Evolutionary conservation across 2,329 filamentous ascomycete species (phyloP).

Genomic region (Rutstroemia sp.): DNA sequence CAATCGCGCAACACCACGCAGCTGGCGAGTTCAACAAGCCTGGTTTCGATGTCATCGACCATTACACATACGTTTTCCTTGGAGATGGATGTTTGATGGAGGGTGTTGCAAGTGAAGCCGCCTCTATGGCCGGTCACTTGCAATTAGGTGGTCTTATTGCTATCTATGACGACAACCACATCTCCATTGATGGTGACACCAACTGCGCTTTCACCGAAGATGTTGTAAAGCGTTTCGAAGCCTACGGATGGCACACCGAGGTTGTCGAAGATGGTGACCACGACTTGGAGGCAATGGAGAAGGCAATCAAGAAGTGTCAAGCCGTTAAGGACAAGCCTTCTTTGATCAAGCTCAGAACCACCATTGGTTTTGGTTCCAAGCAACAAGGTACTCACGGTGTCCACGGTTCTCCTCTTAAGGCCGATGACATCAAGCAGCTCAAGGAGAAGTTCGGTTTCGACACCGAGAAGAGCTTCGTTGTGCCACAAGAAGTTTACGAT

Average conservation of each 20-base stretch:
- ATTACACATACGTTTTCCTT: slow-evolving; percentile 96
- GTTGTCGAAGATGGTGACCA: slow-evolving; percentile 81
- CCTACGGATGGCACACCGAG: slow-evolving; percentile 93
- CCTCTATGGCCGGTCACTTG: slow-evolving; percentile 87
- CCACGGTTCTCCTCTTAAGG: slow-evolving; percentile 92
- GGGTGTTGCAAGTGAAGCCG: slow-evolving; percentile 90
- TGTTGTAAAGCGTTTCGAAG: slow-evolving; percentile 86
- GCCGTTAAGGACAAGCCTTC: slow-evolving; percentile 92
- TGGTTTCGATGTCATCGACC: slow-evolving; percentile 82
- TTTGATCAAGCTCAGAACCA: slow-evolving; percentile 93
- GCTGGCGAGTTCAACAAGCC: slow-evolving; percentile 94
- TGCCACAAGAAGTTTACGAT: slow-evolving; percentile 93
- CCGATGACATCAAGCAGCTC: slow-evolving; percentile 85
- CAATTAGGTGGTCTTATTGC: slow-evolving; percentile 96
- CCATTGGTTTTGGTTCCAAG: slow-evolving; percentile 92
- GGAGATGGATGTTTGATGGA: slow-evolving; percentile 99
- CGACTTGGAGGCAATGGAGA: slow-evolving; percentile 82
- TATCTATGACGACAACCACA: slow-evolving; percentile 98
- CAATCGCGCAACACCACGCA: slow-evolving; percentile 90
- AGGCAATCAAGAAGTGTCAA: slow-evolving; percentile 77
- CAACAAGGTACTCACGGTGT: slow-evolving; percentile 91
- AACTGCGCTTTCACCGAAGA: slow-evolving; percentile 97
- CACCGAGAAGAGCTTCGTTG: slow-evolving; percentile 84
- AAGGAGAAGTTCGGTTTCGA: slow-evolving; percentile 96
- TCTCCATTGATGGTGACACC: slow-evolving; percentile 90